A percentile compares a stretch with the other conserved stretches of the same genome.
Conservation (phyloP, 176 grass and related monocot genomes). For the Eragrostis nindensis region DNA sequence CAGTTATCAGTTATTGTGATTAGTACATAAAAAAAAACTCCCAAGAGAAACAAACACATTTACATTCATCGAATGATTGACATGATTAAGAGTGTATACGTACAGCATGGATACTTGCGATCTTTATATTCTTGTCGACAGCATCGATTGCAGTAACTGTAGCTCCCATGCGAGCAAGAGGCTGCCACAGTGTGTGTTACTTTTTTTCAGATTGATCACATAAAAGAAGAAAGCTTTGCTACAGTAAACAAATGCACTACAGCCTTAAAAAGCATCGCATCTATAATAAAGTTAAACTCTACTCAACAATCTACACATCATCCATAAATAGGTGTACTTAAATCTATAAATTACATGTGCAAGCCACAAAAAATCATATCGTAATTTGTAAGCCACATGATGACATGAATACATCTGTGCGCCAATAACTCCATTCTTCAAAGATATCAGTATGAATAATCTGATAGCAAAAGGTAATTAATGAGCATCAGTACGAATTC, state of each 20-base stretch:
- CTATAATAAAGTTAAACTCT: conserved; percentile 5
- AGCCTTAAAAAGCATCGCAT: neutral
- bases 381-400: neutral
- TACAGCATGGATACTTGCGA: conserved; percentile 90
- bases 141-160: conserved; percentile 92
- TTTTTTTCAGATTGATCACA: conserved; percentile 3
- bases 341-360: neutral
- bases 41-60: conserved; percentile 4
- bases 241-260: conserved; percentile 2
- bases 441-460: neutral
- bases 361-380: neutral
- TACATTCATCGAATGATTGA: conserved; percentile 19
- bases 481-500: conserved; percentile 3
- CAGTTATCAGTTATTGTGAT: neutral
- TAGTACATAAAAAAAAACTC: neutral
- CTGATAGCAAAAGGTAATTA: conserved; percentile 26
- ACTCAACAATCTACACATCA: neutral
- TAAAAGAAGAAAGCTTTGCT: neutral
- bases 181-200: conserved; percentile 45
- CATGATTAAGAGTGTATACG: conserved; percentile 32
- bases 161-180: conserved; percentile 92
- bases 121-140: conserved; percentile 91
- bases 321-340: neutral
- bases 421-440: neutral
- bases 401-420: neutral